phyloP scores from a whole-genome alignment of 106 monocot species.

The Platanthera guangdongensis region DNA sequence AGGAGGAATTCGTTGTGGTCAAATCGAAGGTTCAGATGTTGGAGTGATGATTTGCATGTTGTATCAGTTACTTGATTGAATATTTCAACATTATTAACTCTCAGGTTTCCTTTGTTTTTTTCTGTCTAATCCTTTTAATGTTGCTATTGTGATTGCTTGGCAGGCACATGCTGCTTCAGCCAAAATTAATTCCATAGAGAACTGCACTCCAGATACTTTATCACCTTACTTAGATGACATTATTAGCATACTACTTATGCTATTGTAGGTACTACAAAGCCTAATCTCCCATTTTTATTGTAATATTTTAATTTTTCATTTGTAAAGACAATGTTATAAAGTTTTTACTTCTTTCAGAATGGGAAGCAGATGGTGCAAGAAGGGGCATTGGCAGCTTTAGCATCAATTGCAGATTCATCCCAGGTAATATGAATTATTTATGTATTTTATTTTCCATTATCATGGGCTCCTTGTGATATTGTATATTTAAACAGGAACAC shows the following conservation, averaged over 20 bases:
- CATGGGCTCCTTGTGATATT: conserved; percentile 4
- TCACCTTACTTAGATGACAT: too few species aligned
- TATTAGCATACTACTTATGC: too few species aligned
- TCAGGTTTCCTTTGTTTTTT: background rate
- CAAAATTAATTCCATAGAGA: conserved; percentile 7
- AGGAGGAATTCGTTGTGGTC: too few species aligned
- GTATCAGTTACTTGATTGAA: background rate
- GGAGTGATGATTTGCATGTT: too few species aligned
- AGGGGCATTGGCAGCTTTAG: conserved; percentile 88
- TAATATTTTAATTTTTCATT: background rate
- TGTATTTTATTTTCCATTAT: background rate
- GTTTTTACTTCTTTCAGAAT: too few species aligned
- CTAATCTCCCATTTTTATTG: too few species aligned
- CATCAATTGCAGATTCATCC: conserved; percentile 96
- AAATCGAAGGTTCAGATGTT: too few species aligned
- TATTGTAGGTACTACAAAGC: too few species aligned
- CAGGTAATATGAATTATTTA: conserved; percentile 41
- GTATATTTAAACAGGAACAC: too few species aligned
- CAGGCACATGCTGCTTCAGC: conserved; percentile 93
- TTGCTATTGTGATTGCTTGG: background rate
- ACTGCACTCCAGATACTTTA: too few species aligned
- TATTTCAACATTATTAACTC: background rate
- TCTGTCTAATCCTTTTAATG: background rate
- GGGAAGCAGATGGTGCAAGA: conserved; percentile 97
- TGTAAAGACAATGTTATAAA: background rate